Evolutionary conservation across 306 rosid species (phyloP), one percentile per base, ranked within the genome.

Genomic region (Biancaea sappan): DNA sequence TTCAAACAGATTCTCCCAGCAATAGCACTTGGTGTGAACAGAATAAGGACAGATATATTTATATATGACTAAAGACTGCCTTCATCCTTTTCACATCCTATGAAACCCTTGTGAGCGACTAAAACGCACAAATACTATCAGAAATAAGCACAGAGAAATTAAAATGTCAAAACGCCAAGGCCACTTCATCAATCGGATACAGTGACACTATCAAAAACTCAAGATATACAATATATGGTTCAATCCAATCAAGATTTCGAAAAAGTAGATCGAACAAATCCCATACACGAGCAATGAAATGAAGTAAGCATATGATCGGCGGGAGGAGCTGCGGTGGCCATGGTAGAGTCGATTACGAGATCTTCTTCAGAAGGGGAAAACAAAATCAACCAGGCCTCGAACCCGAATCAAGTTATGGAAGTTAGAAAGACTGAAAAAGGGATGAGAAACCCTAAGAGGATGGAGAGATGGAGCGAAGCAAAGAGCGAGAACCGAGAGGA

Each of bases 291-390:
- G 25, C 16, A 41, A 71, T 26, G 5, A 24, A 64, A 25, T 3
- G 25, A 2, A 50, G 21, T 4, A 79, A 92, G 97, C 93, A 92
- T 93, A 93, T 96, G 96, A 85, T 93, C 96, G 6, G 91, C 86
- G 16, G 97, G 81, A 61, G 86, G 81, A 78, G 96, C 92, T 60
- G 87, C 95, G 75, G 89, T 84, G 31, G 98, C 95, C 96, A 93
- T 93, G 79, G 72, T 66, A 16, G 43, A 74, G 82, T 74, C 68
- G 63, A 28, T 24, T 28, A 41, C 46, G 65, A 86, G 95, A 89
- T 87, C 91, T 84, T 64, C 73, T 65, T 44, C 37, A 15, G 76
- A 59, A 6, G 43, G 51, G 3, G 25, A 29, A 5, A 46, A 48
- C 0, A 9, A 11, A 38, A 6, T 16, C 25, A 43, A 57, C 24